Base-by-base conservation (phyloP, 257 asterid species). In the Coffea canephora region DNA sequence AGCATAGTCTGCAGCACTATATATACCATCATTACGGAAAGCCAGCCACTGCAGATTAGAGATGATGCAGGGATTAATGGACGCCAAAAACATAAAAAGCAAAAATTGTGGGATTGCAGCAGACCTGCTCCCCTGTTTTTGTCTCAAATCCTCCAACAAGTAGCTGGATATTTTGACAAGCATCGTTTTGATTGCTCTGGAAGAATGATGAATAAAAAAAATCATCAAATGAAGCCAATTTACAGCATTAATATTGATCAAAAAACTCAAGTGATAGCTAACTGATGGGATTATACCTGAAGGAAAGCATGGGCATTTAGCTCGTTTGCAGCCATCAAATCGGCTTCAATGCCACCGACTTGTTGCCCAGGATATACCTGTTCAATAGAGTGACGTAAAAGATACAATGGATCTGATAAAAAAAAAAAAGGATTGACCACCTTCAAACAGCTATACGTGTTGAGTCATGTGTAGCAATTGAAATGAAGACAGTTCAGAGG, bases 131-230 rank as follows among this genome's bases (percentile, higher is more conserved):
- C 77, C 98, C 98, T 5, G 90, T 93, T 87, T 86, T 93, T 80
- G 97, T 94, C 93, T 94, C 98, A 73, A 94, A 94, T 69, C 98
- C 98, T 80, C 98, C 98, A 54, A 94, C 84, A 83, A 94, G 98
- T 79, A 84, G 73, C 85, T 91, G 96, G 79, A 94, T 89, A 84
- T 94, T 92, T 82, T 76, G 86, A 85, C 89, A 90, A 74, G 77
- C 45, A 65, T 69, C 71, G 74, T 89, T 86, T 68, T 92, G 83
- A 85, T 82, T 85, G 82, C 87, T 81, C 98, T 94, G 96, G 76
- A 80, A 79, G 82, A 71, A 73, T 36, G 80, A 7, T 1, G 43
- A 39, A 65, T 75, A 79, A 27, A 27, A 27, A 27, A 27, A 27
- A 27, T 27, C 31, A 77, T 34, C 67, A 71, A 39, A 34, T 41